Conservation (phyloP, 2,329 filamentous ascomycete species). For the Nemania diffusa region DNA sequence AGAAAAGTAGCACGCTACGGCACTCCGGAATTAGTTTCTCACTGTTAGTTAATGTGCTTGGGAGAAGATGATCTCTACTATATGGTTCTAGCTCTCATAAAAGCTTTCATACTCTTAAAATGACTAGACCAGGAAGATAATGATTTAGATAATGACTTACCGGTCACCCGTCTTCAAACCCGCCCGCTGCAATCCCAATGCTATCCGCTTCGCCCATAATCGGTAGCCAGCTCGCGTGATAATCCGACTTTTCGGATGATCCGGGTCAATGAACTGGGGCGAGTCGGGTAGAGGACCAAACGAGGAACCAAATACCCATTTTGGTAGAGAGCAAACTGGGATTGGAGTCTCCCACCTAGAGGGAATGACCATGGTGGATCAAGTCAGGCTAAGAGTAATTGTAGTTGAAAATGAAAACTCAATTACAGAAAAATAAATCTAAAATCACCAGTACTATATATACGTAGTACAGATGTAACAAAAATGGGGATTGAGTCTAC, state of each 20-base stretch:
- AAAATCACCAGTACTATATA: not conserved
- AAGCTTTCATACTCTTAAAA: not conserved
- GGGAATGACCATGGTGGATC: constrained; percentile 56
- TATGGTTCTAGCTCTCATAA: not conserved
- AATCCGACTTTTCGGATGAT: constrained; percentile 72
- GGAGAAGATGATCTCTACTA: too few species aligned
- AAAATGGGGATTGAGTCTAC: not conserved
- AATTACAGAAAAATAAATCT: not conserved
- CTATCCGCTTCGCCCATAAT: constrained; percentile 77
- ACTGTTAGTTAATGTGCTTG: not conserved
- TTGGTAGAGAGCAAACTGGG: constrained; percentile 62
- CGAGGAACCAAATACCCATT: constrained; percentile 65
- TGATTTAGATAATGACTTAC: not conserved
- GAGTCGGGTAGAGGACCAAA: constrained; percentile 56
- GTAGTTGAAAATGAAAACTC: not conserved
- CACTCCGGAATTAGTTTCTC: not conserved
- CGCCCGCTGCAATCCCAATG: constrained; percentile 70
- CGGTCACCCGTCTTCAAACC: constrained; percentile 76
- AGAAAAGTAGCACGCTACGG: constrained; percentile 72
- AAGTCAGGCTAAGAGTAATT: not conserved
- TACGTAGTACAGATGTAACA: not conserved
- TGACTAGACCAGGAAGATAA: not conserved
- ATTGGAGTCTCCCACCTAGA: constrained; percentile 59
- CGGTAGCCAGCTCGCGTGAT: constrained; percentile 73
- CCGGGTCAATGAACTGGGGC: constrained; percentile 70